Percentiles rank a stretch among this genome's conserved stretches.
phyloP scores from a whole-genome alignment of 116 monocot species.

The Dioscorea cayenensis region DNA sequence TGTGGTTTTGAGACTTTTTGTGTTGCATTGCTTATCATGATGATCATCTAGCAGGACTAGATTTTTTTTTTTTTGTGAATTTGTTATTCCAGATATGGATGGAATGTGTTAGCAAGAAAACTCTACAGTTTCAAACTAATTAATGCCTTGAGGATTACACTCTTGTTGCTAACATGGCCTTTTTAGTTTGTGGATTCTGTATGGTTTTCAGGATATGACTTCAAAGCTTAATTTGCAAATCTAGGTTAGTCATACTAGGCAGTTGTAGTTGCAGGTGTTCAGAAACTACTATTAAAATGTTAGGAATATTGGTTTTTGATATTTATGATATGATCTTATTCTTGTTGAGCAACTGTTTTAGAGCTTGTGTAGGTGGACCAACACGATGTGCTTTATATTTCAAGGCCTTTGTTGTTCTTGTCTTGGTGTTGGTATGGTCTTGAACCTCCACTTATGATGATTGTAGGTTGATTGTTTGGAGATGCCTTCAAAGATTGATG shows the following conservation, averaged over 20 bases:
- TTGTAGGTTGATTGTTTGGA: background rate
- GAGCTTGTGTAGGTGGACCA: background rate
- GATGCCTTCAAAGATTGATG: background rate
- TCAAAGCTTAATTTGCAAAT: background rate
- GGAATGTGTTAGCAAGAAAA: too few species aligned
- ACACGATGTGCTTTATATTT: background rate
- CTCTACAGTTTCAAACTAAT: background rate
- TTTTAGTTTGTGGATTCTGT: slow-evolving; percentile 1
- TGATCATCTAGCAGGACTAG: too few species aligned
- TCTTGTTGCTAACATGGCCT: background rate
- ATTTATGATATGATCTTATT: background rate
- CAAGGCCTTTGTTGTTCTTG: background rate
- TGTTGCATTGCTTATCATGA: too few species aligned
- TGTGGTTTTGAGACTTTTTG: background rate
- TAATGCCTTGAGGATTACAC: background rate
- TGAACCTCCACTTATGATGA: background rate
- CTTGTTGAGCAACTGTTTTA: background rate
- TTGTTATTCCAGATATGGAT: too few species aligned
- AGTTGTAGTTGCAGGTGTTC: background rate
- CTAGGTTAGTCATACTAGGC: background rate
- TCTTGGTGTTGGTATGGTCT: slow-evolving; percentile 2
- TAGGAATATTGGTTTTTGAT: background rate
- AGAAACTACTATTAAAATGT: background rate
- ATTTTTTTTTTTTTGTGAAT: too few species aligned
- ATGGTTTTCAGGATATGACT: background rate